Evolutionary conservation across 2,329 filamentous ascomycete genomes (phyloP).

Genomic region (Venturia asperata): DNA sequence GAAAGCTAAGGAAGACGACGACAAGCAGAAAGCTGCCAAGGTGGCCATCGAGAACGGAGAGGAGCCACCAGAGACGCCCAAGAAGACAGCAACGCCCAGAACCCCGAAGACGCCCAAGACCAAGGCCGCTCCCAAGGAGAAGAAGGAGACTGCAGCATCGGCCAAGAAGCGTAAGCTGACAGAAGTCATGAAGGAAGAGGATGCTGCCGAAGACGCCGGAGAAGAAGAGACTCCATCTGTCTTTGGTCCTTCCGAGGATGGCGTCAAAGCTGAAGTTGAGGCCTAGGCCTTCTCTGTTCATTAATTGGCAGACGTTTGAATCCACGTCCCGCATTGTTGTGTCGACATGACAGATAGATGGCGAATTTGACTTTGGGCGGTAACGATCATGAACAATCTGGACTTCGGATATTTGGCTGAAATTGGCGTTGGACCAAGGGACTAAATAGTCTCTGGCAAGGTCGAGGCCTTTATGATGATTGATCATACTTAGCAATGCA

Average conservation of each 20-base stretch:
- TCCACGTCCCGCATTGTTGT: not conserved
- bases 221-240: not conserved
- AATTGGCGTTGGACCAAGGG: not conserved
- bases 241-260: not conserved
- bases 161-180: constrained; percentile 13
- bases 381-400: not conserved
- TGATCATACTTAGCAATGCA: not conserved
- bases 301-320: not conserved
- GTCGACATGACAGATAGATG: not conserved
- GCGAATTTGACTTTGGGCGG: not conserved
- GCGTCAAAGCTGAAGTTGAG: not conserved
- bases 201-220: not conserved
- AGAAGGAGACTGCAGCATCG: constrained; percentile 4
- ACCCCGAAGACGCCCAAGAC: not conserved
- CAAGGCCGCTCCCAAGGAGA: constrained; percentile 1
- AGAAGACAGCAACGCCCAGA: not conserved
- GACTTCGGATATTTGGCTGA: not conserved
- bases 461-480: not conserved
- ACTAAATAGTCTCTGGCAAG: not conserved
- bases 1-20: constrained; percentile 10
- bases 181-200: not conserved
- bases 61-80: not conserved
- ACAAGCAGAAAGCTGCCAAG: not conserved
- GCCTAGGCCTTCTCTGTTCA: not conserved
- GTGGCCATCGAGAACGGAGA: constrained; percentile 8